These are phyloP conservation scores for Galeopsis tetrahit DNA, from an alignment of 257 asterid species.

Conservation along the genomic window DNA sequence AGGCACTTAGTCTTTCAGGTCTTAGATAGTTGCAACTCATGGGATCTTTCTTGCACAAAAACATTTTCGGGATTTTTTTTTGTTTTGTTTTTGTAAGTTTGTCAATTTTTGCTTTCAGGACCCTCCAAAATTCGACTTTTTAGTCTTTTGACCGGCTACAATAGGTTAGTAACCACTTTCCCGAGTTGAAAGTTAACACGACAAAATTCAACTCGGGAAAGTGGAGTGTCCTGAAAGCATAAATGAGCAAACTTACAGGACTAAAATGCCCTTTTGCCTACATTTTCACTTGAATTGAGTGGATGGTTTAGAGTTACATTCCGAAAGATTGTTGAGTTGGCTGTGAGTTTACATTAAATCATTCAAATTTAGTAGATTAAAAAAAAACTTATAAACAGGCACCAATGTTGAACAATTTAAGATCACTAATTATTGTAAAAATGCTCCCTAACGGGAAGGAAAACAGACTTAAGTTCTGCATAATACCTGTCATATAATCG, in stretches of 20 bases:
- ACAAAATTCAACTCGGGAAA: no score
- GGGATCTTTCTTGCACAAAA: not conserved
- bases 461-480: not conserved
- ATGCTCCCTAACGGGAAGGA: not conserved
- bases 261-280: no score
- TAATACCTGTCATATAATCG: slow-evolving; percentile 77
- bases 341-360: not conserved
- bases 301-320: not conserved
- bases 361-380: no score
- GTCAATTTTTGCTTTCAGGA: no score
- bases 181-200: no score
- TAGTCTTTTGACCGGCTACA: no score
- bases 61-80: not conserved
- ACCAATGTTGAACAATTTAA: not conserved
- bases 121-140: no score
- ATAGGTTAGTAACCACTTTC: no score
- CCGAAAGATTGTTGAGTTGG: not conserved
- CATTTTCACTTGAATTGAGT: not conserved
- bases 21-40: not conserved
- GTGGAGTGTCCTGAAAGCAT: no score
- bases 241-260: no score
- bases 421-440: slow-evolving; percentile 1
- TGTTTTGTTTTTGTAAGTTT: no score
- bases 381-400: not conserved
- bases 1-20: not conserved